Evolutionary conservation across 352 stramenopile species (phyloP), one percentile per base, ranked within the genome.

Genomic region (Peronospora farinosa): DNA sequence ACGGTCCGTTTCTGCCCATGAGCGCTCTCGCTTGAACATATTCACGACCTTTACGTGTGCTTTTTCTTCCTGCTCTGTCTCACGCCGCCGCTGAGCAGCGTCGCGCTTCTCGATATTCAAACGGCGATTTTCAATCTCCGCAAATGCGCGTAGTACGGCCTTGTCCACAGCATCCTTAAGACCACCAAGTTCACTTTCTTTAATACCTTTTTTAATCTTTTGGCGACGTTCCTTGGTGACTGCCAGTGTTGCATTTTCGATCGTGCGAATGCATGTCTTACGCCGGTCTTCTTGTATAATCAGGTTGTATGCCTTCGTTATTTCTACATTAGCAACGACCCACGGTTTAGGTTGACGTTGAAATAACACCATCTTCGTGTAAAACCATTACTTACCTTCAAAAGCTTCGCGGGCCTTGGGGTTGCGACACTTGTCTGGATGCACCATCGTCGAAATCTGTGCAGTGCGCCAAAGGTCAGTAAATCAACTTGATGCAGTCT

Each of bases 281-380:
- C 77, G 78, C 12, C 82, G 76, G 40, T 93, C 84, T 60, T 91
- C 82, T 35, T 94, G 83, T 44, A 67, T 66, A n/a, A 94, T 74
- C 16, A 84, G 54, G n/a, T 91, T 79, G 59, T 95, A 80, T 36
- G 81, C 80, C 58, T 92, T 91, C n/a, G 67, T 92, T 43, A 94
- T 64, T 71, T 92, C 80, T 92, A 54, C 10, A 43, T 12, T 15
- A 21, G 17, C 23, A 54, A 47, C 38, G 21, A 45, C 31, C 15
- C 23, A 63, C 12, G 25, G 44, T 9, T 37, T 7, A 51, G 7
- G 31, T 12, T 46, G 4, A 13, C 8, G 7, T 8, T 12, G 30
- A 7, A n/a, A 38, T 21, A 38, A 6, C 25, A 25, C 5, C 23
- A 8, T 15, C 32, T 37, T 27, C 6, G n/a, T 21, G 12, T 25